Evolutionary conservation across 108 stramenopile genomes (phyloP), one percentile per base, ranked within the genome.

Genomic region (Mediolabrus comicus): DNA sequence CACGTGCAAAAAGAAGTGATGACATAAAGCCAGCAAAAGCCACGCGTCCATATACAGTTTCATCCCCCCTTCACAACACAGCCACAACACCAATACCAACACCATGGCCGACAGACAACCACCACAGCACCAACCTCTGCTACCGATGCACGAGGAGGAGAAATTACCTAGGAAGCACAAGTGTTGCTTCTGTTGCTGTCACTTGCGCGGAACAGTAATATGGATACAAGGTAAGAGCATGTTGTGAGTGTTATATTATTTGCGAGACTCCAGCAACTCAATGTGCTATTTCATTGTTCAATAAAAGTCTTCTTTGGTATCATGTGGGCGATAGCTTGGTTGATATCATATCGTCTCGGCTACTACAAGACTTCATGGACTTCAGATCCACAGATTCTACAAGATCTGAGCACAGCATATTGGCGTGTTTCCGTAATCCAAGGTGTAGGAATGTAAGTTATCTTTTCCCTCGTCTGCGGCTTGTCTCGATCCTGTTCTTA

Each of bases 231-330:
- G 30, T 16, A 2, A n/a, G n/a, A n/a, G n/a, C n/a, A n/a, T n/a
- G n/a, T n/a, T n/a, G n/a, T n/a, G n/a, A n/a, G n/a, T n/a, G n/a
- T n/a, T n/a, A n/a, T n/a, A n/a, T n/a, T n/a, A n/a, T n/a, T n/a
- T n/a, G n/a, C n/a, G n/a, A n/a, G n/a, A n/a, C n/a, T n/a, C n/a
- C n/a, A n/a, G n/a, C n/a, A n/a, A n/a, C n/a, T n/a, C n/a, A n/a
- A n/a, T n/a, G n/a, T n/a, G n/a, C n/a, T n/a, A n/a, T n/a, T n/a
- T n/a, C n/a, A n/a, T n/a, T n/a, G n/a, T n/a, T n/a, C n/a, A n/a
- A n/a, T n/a, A n/a, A n/a, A n/a, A 41, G 2, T 41, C 16, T 41
- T 68, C 38, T 39, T 68, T 29, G 67, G 67, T 7, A 52, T 68
- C 11, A 3, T 38, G n/a, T 68, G 67, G 67, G 29, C 26, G 1